Conservation (phyloP, 1,139 yeast genomes). For the Groenewaldozyma sp. region DNA sequence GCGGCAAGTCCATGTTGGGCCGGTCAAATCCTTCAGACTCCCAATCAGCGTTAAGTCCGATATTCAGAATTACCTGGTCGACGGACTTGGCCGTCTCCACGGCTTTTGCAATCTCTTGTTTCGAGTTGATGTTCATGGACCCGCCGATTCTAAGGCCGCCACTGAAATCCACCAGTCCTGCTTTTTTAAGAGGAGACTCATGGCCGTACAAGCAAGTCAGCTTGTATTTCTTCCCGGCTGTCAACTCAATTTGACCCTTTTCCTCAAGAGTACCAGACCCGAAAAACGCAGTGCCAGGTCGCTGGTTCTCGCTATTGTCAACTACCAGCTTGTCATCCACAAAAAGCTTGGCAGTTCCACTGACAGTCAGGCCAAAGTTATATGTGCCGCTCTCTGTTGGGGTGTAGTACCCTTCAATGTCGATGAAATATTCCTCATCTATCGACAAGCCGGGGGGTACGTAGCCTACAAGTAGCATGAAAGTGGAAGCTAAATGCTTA, state of each 20-base stretch:
- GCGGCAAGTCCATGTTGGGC: constrained; percentile 38
- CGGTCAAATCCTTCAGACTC: constrained; percentile 48
- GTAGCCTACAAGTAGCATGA: constrained; percentile 42
- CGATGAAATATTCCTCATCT: constrained; percentile 32
- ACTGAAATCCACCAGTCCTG: constrained; percentile 30
- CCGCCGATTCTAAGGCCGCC: constrained; percentile 21
- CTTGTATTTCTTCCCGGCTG: constrained; percentile 37
- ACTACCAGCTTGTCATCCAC: constrained; percentile 44
- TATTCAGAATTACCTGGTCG: constrained; percentile 40
- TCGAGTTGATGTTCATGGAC: constrained; percentile 9
- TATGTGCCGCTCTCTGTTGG: constrained; percentile 44
- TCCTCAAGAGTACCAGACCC: constrained; percentile 47
- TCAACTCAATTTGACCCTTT: constrained; percentile 32
- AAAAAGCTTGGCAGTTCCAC: constrained; percentile 47
- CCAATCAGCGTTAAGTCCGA: constrained; percentile 42
- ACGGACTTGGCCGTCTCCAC: constrained; percentile 36
- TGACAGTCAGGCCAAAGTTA: constrained; percentile 41
- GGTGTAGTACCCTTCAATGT: constrained; percentile 37
- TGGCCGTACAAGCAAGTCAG: constrained; percentile 42
- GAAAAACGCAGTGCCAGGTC: constrained; percentile 40
- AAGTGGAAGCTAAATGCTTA: constrained; percentile 29
- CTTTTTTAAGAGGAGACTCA: constrained; percentile 32
- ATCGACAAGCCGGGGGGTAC: constrained; percentile 23
- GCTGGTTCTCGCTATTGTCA: constrained; percentile 48
- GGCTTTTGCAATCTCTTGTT: constrained; percentile 33